Evolutionary conservation across 352 stramenopile genomes (phyloP), one percentile per base, ranked within the genome.

Genomic region (Ochromonadaceae sp.): DNA sequence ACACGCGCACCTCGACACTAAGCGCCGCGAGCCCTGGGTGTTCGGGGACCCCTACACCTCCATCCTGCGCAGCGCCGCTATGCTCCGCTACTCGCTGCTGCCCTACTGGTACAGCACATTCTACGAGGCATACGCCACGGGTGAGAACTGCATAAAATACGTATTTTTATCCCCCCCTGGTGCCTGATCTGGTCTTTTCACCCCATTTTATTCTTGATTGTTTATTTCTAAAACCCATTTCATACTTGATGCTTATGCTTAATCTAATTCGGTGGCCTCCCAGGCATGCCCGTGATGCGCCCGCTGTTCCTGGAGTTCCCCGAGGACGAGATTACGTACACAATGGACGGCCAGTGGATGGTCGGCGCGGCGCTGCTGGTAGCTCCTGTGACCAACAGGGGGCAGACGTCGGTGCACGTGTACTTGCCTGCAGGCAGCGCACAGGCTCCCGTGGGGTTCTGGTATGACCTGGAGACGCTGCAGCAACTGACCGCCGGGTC

Each of bases 1-100:
- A 47, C 94, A 99, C 77, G 94, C 93, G 31, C 94, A 99, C 75
- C 92, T 98, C 72, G 93, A 99, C 78, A 92, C 89, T n/a, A 92
- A 95, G 73, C 76, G 94, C 50, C 76, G 92, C 57, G 94, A 98
- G 76, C 93, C 93, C 26, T 99, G 92, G 91, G 79, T 98, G 48
- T 98, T 96, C 75, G 91, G 88, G 26, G 87, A 97, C 42, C 85
- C 92, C 47, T 87, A 84, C 35, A 94, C 92, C 56, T 73, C 72
- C 25, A 78, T 77, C 32, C 74, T 98, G 35, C 83, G 91, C 39
- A 74, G 81, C 26, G 85, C 86, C 32, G 88, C 97, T 48, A 88
- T 95, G 74, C 77, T 82, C 46, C 80, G 94, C 26, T 99, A 99
- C 80, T 81, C 85, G 30, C 74, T 98, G 34, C 76, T 99, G 49